Evolutionary conservation across 1,139 yeast genomes (phyloP).

Genomic region (Taphrina deformans): DNA sequence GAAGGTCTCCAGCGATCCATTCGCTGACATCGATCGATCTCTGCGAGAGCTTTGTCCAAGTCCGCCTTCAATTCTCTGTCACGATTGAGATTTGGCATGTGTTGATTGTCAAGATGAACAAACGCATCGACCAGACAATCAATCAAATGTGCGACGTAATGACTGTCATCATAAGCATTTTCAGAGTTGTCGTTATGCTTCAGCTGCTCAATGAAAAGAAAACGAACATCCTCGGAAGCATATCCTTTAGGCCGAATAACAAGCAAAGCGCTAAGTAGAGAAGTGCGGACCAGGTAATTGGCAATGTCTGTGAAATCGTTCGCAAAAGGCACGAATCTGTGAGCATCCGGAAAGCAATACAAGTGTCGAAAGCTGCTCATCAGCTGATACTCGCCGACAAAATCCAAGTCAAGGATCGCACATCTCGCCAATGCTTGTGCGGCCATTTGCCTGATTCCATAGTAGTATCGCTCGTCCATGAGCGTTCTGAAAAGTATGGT

Average conservation of each 20-base stretch:
- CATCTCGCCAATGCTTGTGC: conserved; percentile 71
- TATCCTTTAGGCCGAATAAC: conserved; percentile 56
- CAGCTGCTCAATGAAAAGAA: conserved; percentile 67
- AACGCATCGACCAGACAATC: conserved; percentile 50
- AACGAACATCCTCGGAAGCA: conserved; percentile 68
- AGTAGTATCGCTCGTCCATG: conserved; percentile 80
- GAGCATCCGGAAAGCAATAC: conserved; percentile 68
- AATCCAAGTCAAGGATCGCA: conserved; percentile 62
- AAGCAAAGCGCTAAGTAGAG: conserved; percentile 65
- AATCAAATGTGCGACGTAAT: conserved; percentile 63
- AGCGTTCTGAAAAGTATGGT: conserved; percentile 76
- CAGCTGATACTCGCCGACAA: conserved; percentile 72
- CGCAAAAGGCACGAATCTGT: conserved; percentile 61
- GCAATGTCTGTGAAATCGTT: conserved; percentile 76
- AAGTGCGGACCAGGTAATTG: conserved; percentile 66
- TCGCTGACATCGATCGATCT: conserved; percentile 71
- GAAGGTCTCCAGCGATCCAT: conserved; percentile 89
- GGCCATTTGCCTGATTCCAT: conserved; percentile 87
- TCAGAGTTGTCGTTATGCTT: conserved; percentile 83
- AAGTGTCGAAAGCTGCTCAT: conserved; percentile 66
- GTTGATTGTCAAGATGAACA: conserved; percentile 29
- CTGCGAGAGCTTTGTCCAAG: conserved; percentile 53
- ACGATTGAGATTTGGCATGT: conserved; percentile 42
- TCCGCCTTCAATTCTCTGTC: conserved; percentile 44
- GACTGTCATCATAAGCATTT: conserved; percentile 73